Conservation (phyloP, 805 yeast genomes). For the Candida berthetii region DNA sequence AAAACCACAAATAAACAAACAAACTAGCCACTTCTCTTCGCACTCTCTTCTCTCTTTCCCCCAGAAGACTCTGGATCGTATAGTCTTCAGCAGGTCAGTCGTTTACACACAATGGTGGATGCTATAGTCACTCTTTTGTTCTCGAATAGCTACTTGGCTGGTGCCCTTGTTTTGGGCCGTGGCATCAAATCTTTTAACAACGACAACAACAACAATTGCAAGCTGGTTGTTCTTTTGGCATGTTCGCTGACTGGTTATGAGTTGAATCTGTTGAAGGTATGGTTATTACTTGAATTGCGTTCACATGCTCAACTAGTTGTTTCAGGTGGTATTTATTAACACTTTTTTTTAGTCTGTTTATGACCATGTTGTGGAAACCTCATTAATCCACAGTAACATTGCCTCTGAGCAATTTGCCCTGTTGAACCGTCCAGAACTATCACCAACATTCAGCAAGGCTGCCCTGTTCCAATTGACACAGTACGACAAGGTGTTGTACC, state of each 20-base stretch:
- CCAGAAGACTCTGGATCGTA: no score
- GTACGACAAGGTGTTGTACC: conserved; percentile 42
- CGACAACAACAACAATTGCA: background rate
- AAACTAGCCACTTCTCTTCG: no score
- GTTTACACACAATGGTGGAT: conserved; percentile 1
- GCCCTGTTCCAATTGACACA: conserved; percentile 37
- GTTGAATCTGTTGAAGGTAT: background rate
- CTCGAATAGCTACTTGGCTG: conserved; percentile 42
- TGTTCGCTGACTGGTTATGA: background rate
- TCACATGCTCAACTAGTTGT: no score
- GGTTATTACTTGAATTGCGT: no score
- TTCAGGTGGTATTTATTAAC: background rate
- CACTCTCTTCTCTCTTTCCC: no score
- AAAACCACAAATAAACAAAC: no score
- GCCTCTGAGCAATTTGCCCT: conserved; percentile 43
- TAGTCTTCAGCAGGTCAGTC: no score
- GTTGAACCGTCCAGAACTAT: conserved; percentile 38
- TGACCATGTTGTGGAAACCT: background rate
- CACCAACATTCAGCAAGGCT: conserved; percentile 41
- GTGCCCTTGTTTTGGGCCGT: conserved; percentile 40
- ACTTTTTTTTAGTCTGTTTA: background rate
- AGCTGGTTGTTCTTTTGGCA: background rate
- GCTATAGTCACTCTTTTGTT: conserved; percentile 39
- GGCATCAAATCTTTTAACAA: conserved; percentile 16
- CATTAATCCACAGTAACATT: conserved; percentile 33